phyloP scores from a whole-genome alignment of 2,329 filamentous ascomycete species.

The Apiospora malaysiana region DNA sequence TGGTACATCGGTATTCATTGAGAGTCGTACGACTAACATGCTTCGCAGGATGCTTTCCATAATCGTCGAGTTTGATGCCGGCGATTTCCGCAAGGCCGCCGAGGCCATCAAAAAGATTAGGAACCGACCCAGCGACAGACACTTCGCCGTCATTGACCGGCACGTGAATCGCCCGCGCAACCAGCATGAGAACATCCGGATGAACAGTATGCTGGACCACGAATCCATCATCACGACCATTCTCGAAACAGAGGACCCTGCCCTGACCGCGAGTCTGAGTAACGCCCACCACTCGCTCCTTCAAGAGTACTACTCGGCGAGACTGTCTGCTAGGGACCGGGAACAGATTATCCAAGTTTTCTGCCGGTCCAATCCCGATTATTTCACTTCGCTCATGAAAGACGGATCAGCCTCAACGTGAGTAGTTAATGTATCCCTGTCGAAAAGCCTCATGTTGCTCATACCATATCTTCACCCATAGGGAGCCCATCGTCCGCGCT shows the following conservation, averaged over 20 bases:
- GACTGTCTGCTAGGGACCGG: slow-evolving; percentile 76
- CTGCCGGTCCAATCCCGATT: slow-evolving; percentile 73
- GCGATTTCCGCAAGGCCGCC: slow-evolving; percentile 70
- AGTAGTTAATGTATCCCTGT: slow-evolving; percentile 38
- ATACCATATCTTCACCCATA: neutral
- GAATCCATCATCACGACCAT: slow-evolving; percentile 72
- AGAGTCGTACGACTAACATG: neutral
- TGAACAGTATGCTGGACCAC: slow-evolving; percentile 54
- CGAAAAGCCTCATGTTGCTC: neutral
- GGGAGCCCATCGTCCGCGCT: slow-evolving; percentile 69
- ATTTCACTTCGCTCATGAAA: slow-evolving; percentile 71
- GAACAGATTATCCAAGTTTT: slow-evolving; percentile 70
- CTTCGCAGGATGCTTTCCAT: slow-evolving; percentile 70
- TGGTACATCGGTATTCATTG: neutral
- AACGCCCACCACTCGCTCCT: slow-evolving; percentile 68
- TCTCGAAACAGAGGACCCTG: slow-evolving; percentile 56
- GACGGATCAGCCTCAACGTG: slow-evolving; percentile 70
- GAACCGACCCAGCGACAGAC: slow-evolving; percentile 63
- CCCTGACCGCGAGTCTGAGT: slow-evolving; percentile 53
- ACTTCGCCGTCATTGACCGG: slow-evolving; percentile 64
- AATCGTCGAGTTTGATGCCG: slow-evolving; percentile 74
- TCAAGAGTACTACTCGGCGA: slow-evolving; percentile 72
- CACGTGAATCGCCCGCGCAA: slow-evolving; percentile 59
- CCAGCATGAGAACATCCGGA: slow-evolving; percentile 64
- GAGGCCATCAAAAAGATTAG: slow-evolving; percentile 69